Evolutionary conservation across 768 basidiomycete species (phyloP).

Genomic region (Mycena crocata): DNA sequence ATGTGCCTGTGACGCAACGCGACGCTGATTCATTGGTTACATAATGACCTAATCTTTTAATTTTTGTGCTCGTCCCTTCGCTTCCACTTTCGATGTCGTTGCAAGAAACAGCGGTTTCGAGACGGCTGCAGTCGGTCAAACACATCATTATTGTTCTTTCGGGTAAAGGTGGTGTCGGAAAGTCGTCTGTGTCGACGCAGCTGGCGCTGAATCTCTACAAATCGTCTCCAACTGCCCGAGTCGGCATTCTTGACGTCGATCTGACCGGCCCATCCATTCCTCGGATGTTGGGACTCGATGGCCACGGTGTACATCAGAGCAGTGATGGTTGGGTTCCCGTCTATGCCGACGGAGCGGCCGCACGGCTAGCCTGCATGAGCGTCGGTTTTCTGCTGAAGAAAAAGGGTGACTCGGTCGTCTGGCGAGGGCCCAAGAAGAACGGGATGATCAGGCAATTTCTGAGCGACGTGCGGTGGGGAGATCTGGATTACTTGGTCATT

Average conservation of each 20-base stretch:
- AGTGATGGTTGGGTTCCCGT: constrained; percentile 98
- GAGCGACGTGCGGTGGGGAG: constrained; percentile 95
- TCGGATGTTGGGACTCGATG: constrained; percentile 93
- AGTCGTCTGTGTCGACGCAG: constrained; percentile 95
- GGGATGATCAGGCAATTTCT: constrained; percentile 98
- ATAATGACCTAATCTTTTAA: constrained; percentile 12
- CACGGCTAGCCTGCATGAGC: constrained; percentile 92
- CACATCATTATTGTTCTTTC: constrained; percentile 93
- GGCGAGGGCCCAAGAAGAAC: constrained; percentile 99
- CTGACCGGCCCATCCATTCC: constrained; percentile 96
- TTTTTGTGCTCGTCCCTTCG: not conserved
- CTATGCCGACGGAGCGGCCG: constrained; percentile 84
- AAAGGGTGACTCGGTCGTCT: constrained; percentile 93
- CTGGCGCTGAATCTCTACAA: constrained; percentile 88
- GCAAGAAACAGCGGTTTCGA: constrained; percentile 66
- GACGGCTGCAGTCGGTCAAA: constrained; percentile 79
- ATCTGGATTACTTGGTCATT: constrained; percentile 91
- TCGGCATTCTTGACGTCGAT: constrained; percentile 94
- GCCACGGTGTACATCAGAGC: constrained; percentile 90
- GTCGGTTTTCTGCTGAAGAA: constrained; percentile 95
- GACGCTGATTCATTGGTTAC: constrained; percentile 16
- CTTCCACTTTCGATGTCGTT: constrained; percentile 15
- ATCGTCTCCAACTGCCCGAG: constrained; percentile 72
- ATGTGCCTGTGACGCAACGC: constrained; percentile 19
- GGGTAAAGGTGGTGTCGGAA: constrained; percentile 98